Evolutionary conservation across 148 eudicot species (phyloP).

Genomic region (Hydrangea macrophylla): DNA sequence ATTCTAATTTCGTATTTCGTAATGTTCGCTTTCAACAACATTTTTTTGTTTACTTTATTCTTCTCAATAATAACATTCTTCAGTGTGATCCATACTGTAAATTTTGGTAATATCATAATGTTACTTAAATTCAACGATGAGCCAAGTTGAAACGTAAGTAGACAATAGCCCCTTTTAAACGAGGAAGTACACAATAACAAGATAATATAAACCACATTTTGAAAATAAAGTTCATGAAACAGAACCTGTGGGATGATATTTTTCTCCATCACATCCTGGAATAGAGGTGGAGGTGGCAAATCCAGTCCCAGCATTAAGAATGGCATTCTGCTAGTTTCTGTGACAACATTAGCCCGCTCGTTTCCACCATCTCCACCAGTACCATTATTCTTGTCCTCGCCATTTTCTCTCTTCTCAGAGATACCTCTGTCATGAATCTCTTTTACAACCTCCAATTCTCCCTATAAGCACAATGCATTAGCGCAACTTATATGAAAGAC

Average conservation of each 20-base stretch:
- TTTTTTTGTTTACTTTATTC: too few species aligned
- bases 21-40: too few species aligned
- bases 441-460: constrained; percentile 91
- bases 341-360: constrained; percentile 31
- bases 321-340: constrained; percentile 81
- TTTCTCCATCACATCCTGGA: constrained; percentile 92
- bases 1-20: too few species aligned
- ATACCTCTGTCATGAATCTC: constrained; percentile 48
- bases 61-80: too few species aligned
- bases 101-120: too few species aligned
- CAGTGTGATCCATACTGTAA: too few species aligned
- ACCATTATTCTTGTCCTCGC: constrained; percentile 33
- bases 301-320: constrained; percentile 96
- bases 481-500: background rate
- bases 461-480: constrained; percentile 38
- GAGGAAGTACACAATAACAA: background rate
- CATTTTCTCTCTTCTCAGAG: constrained; percentile 40
- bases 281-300: constrained; percentile 94
- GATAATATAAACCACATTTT: background rate
- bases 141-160: background rate
- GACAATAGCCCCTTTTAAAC: background rate
- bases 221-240: background rate
- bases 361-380: constrained; percentile 39
- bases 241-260: constrained; percentile 94
- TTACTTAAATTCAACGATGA: background rate